phyloP scores from a whole-genome alignment of 352 stramenopile genomes.

The Peronospora farinosa region DNA sequence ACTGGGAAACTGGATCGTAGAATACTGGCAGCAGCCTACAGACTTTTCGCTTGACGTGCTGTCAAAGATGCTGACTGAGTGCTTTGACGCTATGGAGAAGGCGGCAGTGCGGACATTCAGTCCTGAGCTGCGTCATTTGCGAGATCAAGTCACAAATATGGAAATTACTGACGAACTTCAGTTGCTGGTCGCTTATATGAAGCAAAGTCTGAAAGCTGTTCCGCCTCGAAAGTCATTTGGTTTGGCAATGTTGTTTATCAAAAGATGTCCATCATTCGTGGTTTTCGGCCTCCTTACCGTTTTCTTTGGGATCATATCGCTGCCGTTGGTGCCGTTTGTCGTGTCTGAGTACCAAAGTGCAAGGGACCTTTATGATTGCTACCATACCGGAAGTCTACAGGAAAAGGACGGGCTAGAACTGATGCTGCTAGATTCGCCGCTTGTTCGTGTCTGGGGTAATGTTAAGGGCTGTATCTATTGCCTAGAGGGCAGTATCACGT shows the following conservation, averaged over 20 bases:
- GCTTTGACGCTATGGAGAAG: conserved; percentile 48
- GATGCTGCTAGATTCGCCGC: conserved; percentile 58
- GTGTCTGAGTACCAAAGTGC: conserved; percentile 39
- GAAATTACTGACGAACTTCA: conserved; percentile 41
- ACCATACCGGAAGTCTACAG: conserved; percentile 35
- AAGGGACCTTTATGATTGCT: conserved; percentile 25
- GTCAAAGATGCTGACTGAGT: conserved; percentile 48
- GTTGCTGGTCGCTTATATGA: conserved; percentile 59
- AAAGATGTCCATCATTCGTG: conserved; percentile 60
- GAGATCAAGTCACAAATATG: conserved; percentile 40
- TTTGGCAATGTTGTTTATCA: conserved; percentile 43
- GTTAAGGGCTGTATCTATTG: conserved; percentile 63
- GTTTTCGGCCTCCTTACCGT: conserved; percentile 39
- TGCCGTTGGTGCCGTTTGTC: conserved; percentile 58
- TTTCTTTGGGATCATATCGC: conserved; percentile 47
- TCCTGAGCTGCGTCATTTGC: conserved; percentile 46
- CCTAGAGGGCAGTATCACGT: conserved; percentile 55
- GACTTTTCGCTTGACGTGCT: conserved; percentile 74
- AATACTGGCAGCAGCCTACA: conserved; percentile 79
- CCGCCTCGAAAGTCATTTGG: conserved; percentile 41
- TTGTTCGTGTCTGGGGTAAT: conserved; percentile 70
- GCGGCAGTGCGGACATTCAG: conserved; percentile 43
- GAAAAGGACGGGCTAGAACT: conserved; percentile 60
- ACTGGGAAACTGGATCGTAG: conserved; percentile 58
- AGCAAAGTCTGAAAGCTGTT: conserved; percentile 46